Conservation (phyloP, 768 basidiomycete species). For the Pleurotus salmoneostramineus region DNA sequence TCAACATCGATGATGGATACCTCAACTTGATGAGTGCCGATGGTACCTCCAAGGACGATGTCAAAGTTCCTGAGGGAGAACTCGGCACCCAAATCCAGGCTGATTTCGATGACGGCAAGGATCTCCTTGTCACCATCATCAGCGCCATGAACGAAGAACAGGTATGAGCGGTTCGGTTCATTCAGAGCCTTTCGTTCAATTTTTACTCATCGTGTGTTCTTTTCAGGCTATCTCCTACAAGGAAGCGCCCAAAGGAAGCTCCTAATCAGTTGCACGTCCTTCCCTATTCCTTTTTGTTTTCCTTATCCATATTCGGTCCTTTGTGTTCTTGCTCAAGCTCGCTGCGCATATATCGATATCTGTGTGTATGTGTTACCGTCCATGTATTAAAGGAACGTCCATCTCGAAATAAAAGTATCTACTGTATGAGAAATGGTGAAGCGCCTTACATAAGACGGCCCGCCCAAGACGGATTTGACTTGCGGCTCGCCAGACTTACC, state of each 20-base stretch:
- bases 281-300: neutral
- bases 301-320: neutral
- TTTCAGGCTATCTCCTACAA: constrained; percentile 76
- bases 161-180: constrained; percentile 27
- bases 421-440: neutral
- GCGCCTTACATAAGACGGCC: too few species aligned
- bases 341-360: neutral
- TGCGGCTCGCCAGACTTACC: too few species aligned
- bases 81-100: constrained; percentile 67
- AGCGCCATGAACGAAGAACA: constrained; percentile 92
- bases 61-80: constrained; percentile 85
- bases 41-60: constrained; percentile 86
- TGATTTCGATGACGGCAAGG: constrained; percentile 84
- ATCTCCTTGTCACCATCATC: constrained; percentile 82
- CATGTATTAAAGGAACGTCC: constrained; percentile 4
- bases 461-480: too few species aligned
- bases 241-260: constrained; percentile 72
- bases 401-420: constrained; percentile 2
- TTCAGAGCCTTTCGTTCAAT: neutral
- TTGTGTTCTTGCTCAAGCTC: neutral
- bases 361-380: constrained; percentile 4
- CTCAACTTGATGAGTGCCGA: constrained; percentile 90
- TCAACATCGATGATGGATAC: constrained; percentile 91
- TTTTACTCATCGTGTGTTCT: neutral
- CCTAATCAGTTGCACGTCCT: neutral